Conservation (phyloP, 2,329 filamentous ascomycete species). For the Rasamsonia emersonii region DNA sequence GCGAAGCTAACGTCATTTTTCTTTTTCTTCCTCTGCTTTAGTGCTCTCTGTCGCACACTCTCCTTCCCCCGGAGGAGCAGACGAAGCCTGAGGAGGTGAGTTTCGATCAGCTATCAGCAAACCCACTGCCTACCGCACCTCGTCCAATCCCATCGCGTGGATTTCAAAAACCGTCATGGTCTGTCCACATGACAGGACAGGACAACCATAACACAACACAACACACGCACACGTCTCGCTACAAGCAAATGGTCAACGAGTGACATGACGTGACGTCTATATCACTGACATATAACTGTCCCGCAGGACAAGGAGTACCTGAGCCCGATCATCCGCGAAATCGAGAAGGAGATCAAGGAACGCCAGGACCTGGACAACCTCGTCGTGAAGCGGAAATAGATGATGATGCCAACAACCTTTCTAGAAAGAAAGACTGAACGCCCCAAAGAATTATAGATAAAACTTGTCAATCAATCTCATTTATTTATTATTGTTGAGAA, state of each 20-base stretch:
- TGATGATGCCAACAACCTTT: too few species aligned
- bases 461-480: too few species aligned
- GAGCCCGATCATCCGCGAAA: slow-evolving; percentile 57
- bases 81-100: slow-evolving; percentile 60
- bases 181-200: too few species aligned
- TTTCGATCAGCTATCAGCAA: slow-evolving; percentile 10
- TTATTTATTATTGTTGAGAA: too few species aligned
- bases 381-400: slow-evolving; percentile 44
- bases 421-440: too few species aligned
- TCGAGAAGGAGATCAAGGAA: slow-evolving; percentile 60
- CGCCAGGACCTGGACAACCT: slow-evolving; percentile 61
- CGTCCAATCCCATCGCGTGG: too few species aligned
- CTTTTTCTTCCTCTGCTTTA: slow-evolving; percentile 25
- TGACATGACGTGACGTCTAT: slow-evolving; percentile 1
- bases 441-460: too few species aligned
- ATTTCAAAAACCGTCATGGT: too few species aligned
- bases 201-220: not conserved
- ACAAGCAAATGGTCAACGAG: not conserved
- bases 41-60: slow-evolving; percentile 58
- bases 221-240: too few species aligned
- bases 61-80: slow-evolving; percentile 57
- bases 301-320: slow-evolving; percentile 63
- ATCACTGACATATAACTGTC: slow-evolving; percentile 15
- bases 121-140: slow-evolving; percentile 16
- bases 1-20: slow-evolving; percentile 11